A percentile compares a stretch with the other conserved stretches of the same genome.
Evolutionary conservation across 2,329 filamentous ascomycete species (phyloP).

Genomic region (Colletotrichum trifolii): DNA sequence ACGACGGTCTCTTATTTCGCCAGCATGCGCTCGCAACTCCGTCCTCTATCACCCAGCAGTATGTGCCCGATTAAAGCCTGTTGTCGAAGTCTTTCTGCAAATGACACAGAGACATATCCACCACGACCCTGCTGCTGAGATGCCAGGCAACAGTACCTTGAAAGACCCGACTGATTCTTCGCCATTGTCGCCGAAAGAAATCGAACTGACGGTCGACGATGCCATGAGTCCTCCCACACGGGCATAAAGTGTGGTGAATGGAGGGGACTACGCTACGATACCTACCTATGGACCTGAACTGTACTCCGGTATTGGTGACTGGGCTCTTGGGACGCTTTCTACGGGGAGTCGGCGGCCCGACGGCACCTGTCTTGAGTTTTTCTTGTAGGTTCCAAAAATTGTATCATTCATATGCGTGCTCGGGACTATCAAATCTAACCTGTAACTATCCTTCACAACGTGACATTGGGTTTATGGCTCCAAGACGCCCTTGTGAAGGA

Average conservation of each 20-base stretch:
- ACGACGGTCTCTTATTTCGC: conserved; percentile 22
- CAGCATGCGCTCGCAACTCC: conserved; percentile 22
- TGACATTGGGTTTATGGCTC: neutral
- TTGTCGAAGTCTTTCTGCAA: conserved; percentile 14
- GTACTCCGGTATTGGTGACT: neutral
- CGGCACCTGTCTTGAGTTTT: neutral
- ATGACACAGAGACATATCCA: neutral
- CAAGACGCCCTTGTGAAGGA: neutral
- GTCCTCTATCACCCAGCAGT: neutral
- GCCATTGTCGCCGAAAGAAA: neutral
- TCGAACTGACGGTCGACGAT: too few species aligned
- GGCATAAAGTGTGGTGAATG: neutral
- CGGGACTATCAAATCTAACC: neutral
- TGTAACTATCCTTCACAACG: neutral
- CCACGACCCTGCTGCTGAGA: neutral
- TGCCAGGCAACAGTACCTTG: neutral
- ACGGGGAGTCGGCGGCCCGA: neutral
- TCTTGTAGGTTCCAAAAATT: neutral
- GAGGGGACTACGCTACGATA: neutral
- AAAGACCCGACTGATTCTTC: neutral
- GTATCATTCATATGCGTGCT: neutral
- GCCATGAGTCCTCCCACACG: too few species aligned
- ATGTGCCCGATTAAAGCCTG: conserved; percentile 3
- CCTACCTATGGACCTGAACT: neutral
- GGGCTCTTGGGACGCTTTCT: conserved; percentile 26